Percentiles rank a stretch among this genome's conserved stretches.
These are phyloP conservation scores for Chrysosporium queenslandicum DNA, from an alignment of 2,329 filamentous ascomycete genomes.

Conservation along the genomic window DNA sequence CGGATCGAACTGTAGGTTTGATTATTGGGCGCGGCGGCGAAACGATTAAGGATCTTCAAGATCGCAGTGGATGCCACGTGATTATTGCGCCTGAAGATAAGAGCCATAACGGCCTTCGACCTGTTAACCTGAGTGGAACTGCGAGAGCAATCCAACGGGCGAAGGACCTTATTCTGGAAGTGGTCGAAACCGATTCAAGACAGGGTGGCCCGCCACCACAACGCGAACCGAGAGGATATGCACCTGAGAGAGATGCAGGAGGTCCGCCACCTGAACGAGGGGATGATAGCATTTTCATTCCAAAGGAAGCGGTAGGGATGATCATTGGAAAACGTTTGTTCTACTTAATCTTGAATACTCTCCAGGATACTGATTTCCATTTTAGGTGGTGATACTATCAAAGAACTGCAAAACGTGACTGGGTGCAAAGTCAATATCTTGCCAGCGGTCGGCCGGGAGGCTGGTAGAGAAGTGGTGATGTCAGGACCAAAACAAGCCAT, in stretches of 20 bases:
- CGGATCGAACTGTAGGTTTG: slow-evolving; percentile 80
- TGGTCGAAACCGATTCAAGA: slow-evolving; percentile 76
- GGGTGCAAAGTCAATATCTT: slow-evolving; percentile 91
- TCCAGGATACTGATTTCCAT: slow-evolving; percentile 16
- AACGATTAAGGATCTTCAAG: slow-evolving; percentile 85
- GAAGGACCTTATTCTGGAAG: slow-evolving; percentile 83
- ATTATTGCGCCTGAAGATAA: slow-evolving; percentile 92
- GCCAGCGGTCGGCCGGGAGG: slow-evolving; percentile 65
- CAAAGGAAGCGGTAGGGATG: slow-evolving; percentile 88
- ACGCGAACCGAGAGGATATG: slow-evolving; percentile 18
- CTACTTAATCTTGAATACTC: background rate
- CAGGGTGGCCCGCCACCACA: slow-evolving; percentile 12
- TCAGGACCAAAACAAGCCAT: slow-evolving; percentile 71
- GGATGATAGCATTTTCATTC: slow-evolving; percentile 74
- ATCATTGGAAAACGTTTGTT: slow-evolving; percentile 72
- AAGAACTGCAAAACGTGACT: slow-evolving; percentile 78
- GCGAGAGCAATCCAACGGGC: slow-evolving; percentile 63
- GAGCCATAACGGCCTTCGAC: slow-evolving; percentile 78
- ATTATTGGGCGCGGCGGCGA: slow-evolving; percentile 92
- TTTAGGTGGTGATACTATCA: slow-evolving; percentile 73
- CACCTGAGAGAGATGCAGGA: slow-evolving; percentile 32
- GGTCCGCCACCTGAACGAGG: slow-evolving; percentile 44
- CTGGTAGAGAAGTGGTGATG: slow-evolving; percentile 75
- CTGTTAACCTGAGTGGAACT: slow-evolving; percentile 80
- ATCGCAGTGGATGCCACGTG: slow-evolving; percentile 85